Conservation (phyloP, 495 filamentous ascomycete genomes). For the Penicillium arizonense region DNA sequence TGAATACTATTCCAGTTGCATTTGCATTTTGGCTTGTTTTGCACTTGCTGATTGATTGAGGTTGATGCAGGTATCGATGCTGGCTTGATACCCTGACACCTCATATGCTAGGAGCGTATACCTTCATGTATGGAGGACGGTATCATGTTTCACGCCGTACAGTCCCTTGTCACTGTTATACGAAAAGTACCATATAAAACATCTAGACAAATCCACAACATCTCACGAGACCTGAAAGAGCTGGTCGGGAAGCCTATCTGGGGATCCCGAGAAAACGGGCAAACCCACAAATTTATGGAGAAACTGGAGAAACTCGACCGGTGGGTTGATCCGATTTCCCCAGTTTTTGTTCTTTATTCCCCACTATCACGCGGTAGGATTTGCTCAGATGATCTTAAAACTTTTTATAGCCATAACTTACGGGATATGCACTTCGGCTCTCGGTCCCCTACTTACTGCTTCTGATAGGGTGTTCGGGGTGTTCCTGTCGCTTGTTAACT, state of each 20-base stretch:
- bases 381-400: slow-evolving; percentile 14
- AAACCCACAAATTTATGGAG: neutral
- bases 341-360: neutral
- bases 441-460: neutral
- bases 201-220: slow-evolving; percentile 1
- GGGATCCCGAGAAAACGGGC: slow-evolving; percentile 17
- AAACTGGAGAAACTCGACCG: neutral
- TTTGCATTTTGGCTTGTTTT: too few species aligned
- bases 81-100: neutral
- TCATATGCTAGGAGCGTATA: neutral
- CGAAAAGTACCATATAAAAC: slow-evolving; percentile 10
- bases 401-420: slow-evolving; percentile 5
- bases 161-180: slow-evolving; percentile 24
- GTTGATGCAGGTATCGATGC: neutral
- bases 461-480: neutral
- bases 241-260: slow-evolving; percentile 25
- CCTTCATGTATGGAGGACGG: neutral
- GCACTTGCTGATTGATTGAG: slow-evolving; percentile 11
- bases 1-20: too few species aligned
- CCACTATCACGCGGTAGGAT: slow-evolving; percentile 15
- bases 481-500: too few species aligned
- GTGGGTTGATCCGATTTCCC: slow-evolving; percentile 2
- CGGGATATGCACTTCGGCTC: neutral
- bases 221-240: neutral
- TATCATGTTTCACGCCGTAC: slow-evolving; percentile 23